Conservation (phyloP, 1,284 basidiomycete genomes). For the Puccinia horiana region DNA sequence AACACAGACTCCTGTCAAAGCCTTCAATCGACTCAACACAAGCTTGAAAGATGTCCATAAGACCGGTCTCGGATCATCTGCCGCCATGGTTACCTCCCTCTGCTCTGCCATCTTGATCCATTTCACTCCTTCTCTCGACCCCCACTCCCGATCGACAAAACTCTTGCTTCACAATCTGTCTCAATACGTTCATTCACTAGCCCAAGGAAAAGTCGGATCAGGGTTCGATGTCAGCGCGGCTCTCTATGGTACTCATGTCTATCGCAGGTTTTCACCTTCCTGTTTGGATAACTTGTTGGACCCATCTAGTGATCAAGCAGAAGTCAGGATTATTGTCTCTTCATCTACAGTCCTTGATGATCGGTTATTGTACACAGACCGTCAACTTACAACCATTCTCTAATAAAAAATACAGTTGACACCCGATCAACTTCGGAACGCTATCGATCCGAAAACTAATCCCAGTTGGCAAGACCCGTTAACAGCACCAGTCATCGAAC, state of each 20-base stretch:
- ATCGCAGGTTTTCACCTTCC: slow-evolving; percentile 79
- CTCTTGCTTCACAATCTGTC: slow-evolving; percentile 84
- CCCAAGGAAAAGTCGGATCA: slow-evolving; percentile 96
- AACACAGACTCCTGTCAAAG: slow-evolving; percentile 68
- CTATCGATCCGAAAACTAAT: slow-evolving; percentile 34
- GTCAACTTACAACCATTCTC: not conserved
- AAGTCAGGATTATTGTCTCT: not conserved
- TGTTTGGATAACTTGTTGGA: slow-evolving; percentile 49
- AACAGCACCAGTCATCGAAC: slow-evolving; percentile 60
- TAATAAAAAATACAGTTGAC: slow-evolving; percentile 17
- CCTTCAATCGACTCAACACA: slow-evolving; percentile 74
- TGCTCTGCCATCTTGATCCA: slow-evolving; percentile 72
- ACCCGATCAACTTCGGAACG: not conserved
- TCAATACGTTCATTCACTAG: slow-evolving; percentile 91
- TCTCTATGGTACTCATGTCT: slow-evolving; percentile 90
- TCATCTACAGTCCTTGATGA: not conserved
- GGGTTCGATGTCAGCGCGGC: slow-evolving; percentile 96
- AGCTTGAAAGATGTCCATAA: slow-evolving; percentile 83
- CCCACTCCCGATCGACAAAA: slow-evolving; percentile 61
- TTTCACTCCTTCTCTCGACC: slow-evolving; percentile 24
- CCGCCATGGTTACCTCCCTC: slow-evolving; percentile 92
- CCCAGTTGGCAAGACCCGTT: slow-evolving; percentile 17
- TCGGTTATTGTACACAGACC: too few relatives aligned
- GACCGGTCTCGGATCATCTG: slow-evolving; percentile 94
- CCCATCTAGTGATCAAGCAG: not conserved